A percentile compares a stretch with the other conserved stretches of the same genome.
Evolutionary conservation across 768 basidiomycete genomes (phyloP).

Genomic region (Scleroderma citrinum): DNA sequence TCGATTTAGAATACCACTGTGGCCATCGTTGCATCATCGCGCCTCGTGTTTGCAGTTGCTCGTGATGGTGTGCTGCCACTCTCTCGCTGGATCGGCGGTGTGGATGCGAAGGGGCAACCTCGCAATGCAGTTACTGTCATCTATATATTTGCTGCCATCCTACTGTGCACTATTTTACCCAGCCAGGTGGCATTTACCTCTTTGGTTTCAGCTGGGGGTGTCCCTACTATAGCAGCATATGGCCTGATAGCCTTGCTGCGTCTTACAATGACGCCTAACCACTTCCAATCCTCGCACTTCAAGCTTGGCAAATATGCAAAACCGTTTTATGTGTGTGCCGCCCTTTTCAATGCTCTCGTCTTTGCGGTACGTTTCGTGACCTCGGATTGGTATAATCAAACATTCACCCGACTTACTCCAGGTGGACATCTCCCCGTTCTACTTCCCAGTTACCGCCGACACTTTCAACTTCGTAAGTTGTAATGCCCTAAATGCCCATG

Average conservation of each 20-base stretch:
- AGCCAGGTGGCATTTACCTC: slow-evolving; percentile 92
- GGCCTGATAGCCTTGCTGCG: slow-evolving; percentile 74
- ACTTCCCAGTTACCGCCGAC: slow-evolving; percentile 70
- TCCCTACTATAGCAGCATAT: slow-evolving; percentile 87
- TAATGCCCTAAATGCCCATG: not conserved
- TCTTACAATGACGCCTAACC: slow-evolving; percentile 69
- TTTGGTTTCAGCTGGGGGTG: slow-evolving; percentile 76
- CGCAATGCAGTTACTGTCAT: slow-evolving; percentile 85
- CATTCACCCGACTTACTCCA: slow-evolving; percentile 18
- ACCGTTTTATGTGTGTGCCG: slow-evolving; percentile 63
- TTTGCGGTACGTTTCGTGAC: slow-evolving; percentile 52
- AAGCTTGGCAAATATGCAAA: slow-evolving; percentile 59
- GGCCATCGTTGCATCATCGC: slow-evolving; percentile 82
- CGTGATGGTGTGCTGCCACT: slow-evolving; percentile 87
- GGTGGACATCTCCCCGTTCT: slow-evolving; percentile 85
- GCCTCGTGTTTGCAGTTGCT: slow-evolving; percentile 89
- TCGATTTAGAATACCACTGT: slow-evolving; percentile 71
- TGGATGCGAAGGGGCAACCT: slow-evolving; percentile 68
- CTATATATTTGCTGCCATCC: slow-evolving; percentile 62
- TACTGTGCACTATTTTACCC: slow-evolving; percentile 86
- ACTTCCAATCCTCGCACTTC: slow-evolving; percentile 71
- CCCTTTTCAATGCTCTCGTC: slow-evolving; percentile 67
- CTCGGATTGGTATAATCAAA: not conserved
- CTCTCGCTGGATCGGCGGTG: slow-evolving; percentile 75
- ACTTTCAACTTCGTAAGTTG: slow-evolving; percentile 81